Base-by-base conservation (phyloP, 805 yeast genomes). In the Kazachstania psychrophila region DNA sequence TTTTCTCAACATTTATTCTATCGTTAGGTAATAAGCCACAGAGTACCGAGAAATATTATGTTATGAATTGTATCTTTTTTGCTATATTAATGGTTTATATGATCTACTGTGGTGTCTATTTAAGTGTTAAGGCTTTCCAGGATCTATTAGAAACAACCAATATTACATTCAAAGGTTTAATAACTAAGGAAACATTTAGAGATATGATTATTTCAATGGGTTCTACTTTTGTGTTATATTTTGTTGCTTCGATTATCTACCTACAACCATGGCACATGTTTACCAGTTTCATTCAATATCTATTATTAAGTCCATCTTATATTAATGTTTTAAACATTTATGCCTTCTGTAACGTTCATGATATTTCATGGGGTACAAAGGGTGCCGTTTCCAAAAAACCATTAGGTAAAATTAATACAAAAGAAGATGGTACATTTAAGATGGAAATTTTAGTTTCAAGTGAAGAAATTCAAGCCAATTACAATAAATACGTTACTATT, bases 341-440 rank as follows among this genome's bases (percentile, higher is more conserved):
- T 61, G 95, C 97, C 2, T 88, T 89, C 58, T 88, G 96, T 66
- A 89, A 89, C 61, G 80, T 89, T 42, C 95, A 89, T 59, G 98
- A 89, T 65, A 78, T 89, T 33, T 83, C 96, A 6, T 89, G 97
- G 97, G 97, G 97, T 57, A 89, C 95, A 4, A 85, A 88, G 58
- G 95, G 95, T 33, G 85, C 79, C 34, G 76, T 75, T 9, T 70
- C 75, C 31, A 16, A 29, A 6, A 54, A 73, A 66, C 62, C 94
- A 73, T 68, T 92, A 49, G 97, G 96, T 42, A 77, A 79, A 31
- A 96, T 95, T 17, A 83, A 79, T 50, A 70, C 84, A 3, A 69
- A 71, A 27, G 72, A 67, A 36, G 76, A 71, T 38, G 86, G 82
- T 47, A 76, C 77, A 42, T 70, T 78, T 37, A 80, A 77, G 44